phyloP scores from a whole-genome alignment of 148 eudicot species.

The Diospyros lotus region DNA sequence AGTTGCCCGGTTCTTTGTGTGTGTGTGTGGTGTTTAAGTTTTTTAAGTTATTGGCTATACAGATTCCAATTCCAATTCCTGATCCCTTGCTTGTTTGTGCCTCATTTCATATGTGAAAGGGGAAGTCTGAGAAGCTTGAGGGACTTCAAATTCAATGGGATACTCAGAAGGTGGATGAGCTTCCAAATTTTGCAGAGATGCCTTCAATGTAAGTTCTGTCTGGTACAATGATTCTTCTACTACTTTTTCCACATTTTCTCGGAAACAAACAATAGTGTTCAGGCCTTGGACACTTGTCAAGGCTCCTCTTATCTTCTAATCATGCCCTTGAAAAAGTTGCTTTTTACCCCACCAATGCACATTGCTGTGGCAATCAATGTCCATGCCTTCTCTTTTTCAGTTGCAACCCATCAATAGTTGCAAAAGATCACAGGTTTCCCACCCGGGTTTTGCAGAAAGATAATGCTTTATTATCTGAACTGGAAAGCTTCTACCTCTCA shows the following conservation, averaged over 20 bases:
- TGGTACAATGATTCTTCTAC: slow-evolving; percentile 9
- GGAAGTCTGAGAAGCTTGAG: not conserved
- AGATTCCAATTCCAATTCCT: not conserved
- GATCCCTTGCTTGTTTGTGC: not conserved
- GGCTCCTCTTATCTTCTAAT: not conserved
- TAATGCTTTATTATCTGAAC: not conserved
- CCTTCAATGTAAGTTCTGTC: not conserved
- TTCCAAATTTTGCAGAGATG: not conserved
- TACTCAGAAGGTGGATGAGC: slow-evolving; percentile 6
- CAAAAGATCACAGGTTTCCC: not conserved
- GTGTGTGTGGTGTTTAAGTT: not conserved
- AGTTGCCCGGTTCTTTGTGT: too few species aligned
- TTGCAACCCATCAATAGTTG: slow-evolving; percentile 7
- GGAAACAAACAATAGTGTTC: not conserved
- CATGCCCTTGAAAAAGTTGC: slow-evolving; percentile 4
- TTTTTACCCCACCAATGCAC: slow-evolving; percentile 2
- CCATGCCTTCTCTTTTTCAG: not conserved
- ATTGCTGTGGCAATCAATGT: slow-evolving; percentile 13
- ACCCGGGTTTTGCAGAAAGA: slow-evolving; percentile 4
- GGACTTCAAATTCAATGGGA: not conserved
- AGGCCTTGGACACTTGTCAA: slow-evolving; percentile 11
- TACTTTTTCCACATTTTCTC: not conserved
- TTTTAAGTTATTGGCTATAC: slow-evolving; percentile 15
- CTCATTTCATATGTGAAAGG: not conserved
- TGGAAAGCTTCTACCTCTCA: slow-evolving; percentile 8